These are phyloP conservation scores for Fusarium pseudocircinatum DNA, from an alignment of 2,329 filamentous ascomycete genomes.

Conservation along the genomic window DNA sequence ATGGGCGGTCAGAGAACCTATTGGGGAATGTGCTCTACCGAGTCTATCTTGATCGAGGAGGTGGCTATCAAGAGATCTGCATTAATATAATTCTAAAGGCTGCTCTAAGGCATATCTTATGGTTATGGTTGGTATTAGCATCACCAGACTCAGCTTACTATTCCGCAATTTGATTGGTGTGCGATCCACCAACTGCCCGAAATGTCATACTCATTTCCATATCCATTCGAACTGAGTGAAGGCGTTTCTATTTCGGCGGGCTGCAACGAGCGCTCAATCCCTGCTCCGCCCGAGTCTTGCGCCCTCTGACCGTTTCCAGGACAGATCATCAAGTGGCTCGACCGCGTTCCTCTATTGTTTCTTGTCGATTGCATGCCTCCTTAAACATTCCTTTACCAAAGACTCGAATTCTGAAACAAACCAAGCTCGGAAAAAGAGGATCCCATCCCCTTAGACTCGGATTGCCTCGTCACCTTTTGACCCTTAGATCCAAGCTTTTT, in stretches of 20 bases:
- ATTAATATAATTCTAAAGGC: background rate
- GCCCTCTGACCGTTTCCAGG: constrained; percentile 31
- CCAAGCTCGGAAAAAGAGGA: constrained; percentile 33
- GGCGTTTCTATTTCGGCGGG: constrained; percentile 17
- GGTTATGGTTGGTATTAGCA: background rate
- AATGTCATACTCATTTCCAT: constrained; percentile 15
- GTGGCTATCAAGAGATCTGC: background rate
- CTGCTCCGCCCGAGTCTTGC: constrained; percentile 41
- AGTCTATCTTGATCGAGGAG: background rate
- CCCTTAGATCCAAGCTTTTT: constrained; percentile 37
- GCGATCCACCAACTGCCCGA: background rate
- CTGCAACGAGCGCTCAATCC: constrained; percentile 35
- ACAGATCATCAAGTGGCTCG: constrained; percentile 38
- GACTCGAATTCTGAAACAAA: constrained; percentile 39
- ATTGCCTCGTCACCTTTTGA: constrained; percentile 30
- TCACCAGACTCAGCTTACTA: background rate
- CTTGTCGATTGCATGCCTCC: constrained; percentile 16
- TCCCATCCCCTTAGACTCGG: constrained; percentile 21
- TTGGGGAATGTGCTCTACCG: background rate
- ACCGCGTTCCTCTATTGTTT: constrained; percentile 30
- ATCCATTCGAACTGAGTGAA: background rate
- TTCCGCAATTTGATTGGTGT: constrained; percentile 10
- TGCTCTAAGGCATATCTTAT: background rate
- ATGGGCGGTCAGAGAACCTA: background rate
- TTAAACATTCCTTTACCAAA: constrained; percentile 18